Conservation (phyloP, 75 land plant species). For the Isoetes taiwanensis region DNA sequence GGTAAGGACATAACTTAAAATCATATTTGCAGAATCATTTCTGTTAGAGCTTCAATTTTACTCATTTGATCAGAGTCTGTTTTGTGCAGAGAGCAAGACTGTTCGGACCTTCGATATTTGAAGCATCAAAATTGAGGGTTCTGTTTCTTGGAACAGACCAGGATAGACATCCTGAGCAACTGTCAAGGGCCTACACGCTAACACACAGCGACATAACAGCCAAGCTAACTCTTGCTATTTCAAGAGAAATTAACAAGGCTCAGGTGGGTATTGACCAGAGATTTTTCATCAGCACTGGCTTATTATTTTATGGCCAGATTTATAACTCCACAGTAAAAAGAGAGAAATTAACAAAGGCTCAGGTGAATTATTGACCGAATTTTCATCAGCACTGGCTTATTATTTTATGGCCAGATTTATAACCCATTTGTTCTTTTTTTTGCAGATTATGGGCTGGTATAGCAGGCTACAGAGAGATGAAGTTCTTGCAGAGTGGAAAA, state of each 20-base stretch:
- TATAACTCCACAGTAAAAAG: no score
- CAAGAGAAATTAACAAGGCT: conserved; percentile 44
- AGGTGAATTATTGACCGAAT: conserved; percentile 30
- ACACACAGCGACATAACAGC: conserved; percentile 89
- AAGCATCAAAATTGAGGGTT: conserved; percentile 75
- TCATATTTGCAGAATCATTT: no score
- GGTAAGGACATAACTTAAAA: no score
- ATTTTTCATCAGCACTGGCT: background rate
- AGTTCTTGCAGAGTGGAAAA: conserved; percentile 79
- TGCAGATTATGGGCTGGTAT: conserved; percentile 76
- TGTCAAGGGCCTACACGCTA: conserved; percentile 65
- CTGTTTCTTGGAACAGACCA: conserved; percentile 35
- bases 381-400: background rate
- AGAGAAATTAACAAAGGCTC: conserved; percentile 45
- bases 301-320: no score
- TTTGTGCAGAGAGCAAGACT: no score
- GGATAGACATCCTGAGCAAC: conserved; percentile 19
- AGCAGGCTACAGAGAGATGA: conserved; percentile 58
- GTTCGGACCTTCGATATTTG: conserved; percentile 69
- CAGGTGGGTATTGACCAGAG: conserved; percentile 34
- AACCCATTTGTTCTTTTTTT: background rate
- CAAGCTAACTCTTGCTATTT: conserved; percentile 59
- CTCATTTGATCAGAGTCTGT: no score
- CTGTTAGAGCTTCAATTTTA: no score
- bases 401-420: no score